Percentiles rank a stretch among this genome's conserved stretches.
Evolutionary conservation across 768 basidiomycete genomes (phyloP).

Genomic region (Cyclocybe cylindracea): DNA sequence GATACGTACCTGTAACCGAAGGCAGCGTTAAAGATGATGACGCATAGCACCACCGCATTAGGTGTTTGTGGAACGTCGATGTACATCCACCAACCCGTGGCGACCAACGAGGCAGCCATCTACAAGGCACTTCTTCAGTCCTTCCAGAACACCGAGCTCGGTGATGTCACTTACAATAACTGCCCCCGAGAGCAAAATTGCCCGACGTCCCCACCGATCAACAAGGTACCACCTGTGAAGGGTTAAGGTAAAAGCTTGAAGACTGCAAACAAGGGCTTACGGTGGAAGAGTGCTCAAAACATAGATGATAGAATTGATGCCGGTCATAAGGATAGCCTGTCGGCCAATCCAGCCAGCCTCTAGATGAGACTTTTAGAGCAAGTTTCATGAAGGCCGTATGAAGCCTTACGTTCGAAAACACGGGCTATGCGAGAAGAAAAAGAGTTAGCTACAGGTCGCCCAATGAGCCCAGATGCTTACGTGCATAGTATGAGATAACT

Average conservation of each 20-base stretch:
- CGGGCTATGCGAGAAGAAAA: slow-evolving; percentile 48
- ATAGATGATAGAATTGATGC: slow-evolving; percentile 87
- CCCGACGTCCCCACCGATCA: slow-evolving; percentile 86
- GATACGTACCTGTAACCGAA: slow-evolving; percentile 76
- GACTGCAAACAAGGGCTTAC: slow-evolving; percentile 43
- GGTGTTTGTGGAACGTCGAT: slow-evolving; percentile 86
- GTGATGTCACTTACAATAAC: slow-evolving; percentile 54
- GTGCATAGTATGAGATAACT: slow-evolving; percentile 96
- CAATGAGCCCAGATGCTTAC: slow-evolving; percentile 45
- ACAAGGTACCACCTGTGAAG: slow-evolving; percentile 85
- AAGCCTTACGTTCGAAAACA: slow-evolving; percentile 81
- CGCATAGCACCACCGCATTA: slow-evolving; percentile 82
- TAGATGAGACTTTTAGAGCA: slow-evolving; percentile 28
- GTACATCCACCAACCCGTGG: slow-evolving; percentile 94
- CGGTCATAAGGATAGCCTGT: slow-evolving; percentile 94
- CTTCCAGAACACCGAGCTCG: not conserved
- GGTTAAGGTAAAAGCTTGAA: slow-evolving; percentile 6
- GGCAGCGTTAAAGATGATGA: slow-evolving; percentile 91
- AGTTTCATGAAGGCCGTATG: not conserved
- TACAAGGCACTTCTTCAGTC: slow-evolving; percentile 25
- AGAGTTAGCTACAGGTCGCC: slow-evolving; percentile 3
- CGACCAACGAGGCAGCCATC: slow-evolving; percentile 81
- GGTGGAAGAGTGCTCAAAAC: slow-evolving; percentile 80
- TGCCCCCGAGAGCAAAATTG: slow-evolving; percentile 86
- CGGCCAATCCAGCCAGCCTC: slow-evolving; percentile 96